Evolutionary conservation across 2,329 filamentous ascomycete species (phyloP).

Genomic region (Tolypocladium album): DNA sequence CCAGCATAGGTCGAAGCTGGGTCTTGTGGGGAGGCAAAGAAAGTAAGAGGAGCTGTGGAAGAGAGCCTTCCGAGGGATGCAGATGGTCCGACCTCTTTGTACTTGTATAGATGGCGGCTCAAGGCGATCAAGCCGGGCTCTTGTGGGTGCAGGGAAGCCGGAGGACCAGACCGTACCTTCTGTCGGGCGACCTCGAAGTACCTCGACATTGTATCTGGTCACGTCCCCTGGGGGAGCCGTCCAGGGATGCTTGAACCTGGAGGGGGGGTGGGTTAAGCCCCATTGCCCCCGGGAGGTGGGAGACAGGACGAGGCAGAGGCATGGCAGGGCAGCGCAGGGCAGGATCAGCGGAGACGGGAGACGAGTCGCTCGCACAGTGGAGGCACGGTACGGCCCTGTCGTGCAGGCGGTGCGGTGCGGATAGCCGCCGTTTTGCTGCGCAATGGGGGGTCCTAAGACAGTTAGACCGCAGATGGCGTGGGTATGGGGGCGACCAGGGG

Average conservation of each 20-base stretch:
- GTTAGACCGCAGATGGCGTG: slow-evolving; percentile 1
- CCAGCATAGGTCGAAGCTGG: slow-evolving; percentile 3
- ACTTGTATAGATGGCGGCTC: slow-evolving; percentile 10
- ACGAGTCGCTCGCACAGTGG: background rate
- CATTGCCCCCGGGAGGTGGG: background rate
- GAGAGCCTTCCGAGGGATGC: slow-evolving; percentile 4
- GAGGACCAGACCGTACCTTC: slow-evolving; percentile 3
- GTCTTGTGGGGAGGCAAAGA: slow-evolving; percentile 5
- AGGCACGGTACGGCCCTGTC: slow-evolving; percentile 10
- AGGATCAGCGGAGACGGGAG: background rate
- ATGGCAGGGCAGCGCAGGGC: slow-evolving; percentile 1
- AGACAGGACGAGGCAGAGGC: background rate
- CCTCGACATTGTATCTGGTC: slow-evolving; percentile 2
- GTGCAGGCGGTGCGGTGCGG: slow-evolving; percentile 18
- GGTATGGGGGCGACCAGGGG: slow-evolving; percentile 1
- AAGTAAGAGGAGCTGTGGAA: slow-evolving; percentile 2
- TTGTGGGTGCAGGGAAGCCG: slow-evolving; percentile 3
- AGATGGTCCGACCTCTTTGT: slow-evolving; percentile 11
- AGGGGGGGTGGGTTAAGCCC: background rate
- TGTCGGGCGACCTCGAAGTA: slow-evolving; percentile 2
- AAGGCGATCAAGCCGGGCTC: slow-evolving; percentile 2
- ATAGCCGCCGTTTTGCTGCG: slow-evolving; percentile 13
- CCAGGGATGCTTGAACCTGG: background rate
- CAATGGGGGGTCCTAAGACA: slow-evolving; percentile 1
- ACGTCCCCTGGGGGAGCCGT: background rate